phyloP scores from a whole-genome alignment of 768 basidiomycete species.

The Lentinula guzmanii region DNA sequence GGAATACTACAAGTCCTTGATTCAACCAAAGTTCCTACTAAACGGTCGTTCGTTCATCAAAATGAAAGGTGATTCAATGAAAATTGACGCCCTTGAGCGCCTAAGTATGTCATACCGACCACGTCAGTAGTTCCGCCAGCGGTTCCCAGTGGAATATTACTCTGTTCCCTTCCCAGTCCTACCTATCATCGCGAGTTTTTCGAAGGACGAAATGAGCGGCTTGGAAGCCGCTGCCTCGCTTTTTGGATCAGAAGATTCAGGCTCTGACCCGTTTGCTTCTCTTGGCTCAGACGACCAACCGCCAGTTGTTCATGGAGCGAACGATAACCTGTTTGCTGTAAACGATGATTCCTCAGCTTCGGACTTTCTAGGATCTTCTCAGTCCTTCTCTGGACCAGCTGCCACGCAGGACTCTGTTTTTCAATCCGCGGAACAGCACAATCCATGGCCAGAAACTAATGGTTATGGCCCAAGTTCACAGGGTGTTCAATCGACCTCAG shows the following conservation, averaged over 20 bases:
- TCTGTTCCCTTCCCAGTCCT: neutral
- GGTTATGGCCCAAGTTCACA: neutral
- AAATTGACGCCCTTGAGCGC: neutral
- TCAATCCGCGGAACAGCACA: neutral
- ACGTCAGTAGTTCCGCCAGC: neutral
- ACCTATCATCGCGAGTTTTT: neutral
- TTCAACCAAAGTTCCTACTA: no score
- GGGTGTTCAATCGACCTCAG: neutral
- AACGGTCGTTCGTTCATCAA: no score
- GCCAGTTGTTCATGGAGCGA: slow-evolving; percentile 16
- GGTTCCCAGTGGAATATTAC: neutral
- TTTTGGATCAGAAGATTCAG: slow-evolving; percentile 62
- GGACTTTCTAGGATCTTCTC: neutral
- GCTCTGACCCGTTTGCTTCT: slow-evolving; percentile 58
- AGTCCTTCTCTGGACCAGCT: neutral
- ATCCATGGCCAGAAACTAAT: neutral
- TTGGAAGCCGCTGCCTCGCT: slow-evolving; percentile 79
- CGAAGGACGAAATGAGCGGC: slow-evolving; percentile 38
- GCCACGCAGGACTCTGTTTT: neutral
- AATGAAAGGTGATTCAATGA: neutral
- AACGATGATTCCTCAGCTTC: slow-evolving; percentile 8
- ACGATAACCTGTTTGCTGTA: slow-evolving; percentile 15
- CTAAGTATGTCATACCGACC: neutral
- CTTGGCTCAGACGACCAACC: slow-evolving; percentile 36
- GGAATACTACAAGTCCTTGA: no score